Percentiles rank a stretch among this genome's conserved stretches.
phyloP scores from a whole-genome alignment of 306 rosid genomes.

The Psophocarpus tetragonolobus region DNA sequence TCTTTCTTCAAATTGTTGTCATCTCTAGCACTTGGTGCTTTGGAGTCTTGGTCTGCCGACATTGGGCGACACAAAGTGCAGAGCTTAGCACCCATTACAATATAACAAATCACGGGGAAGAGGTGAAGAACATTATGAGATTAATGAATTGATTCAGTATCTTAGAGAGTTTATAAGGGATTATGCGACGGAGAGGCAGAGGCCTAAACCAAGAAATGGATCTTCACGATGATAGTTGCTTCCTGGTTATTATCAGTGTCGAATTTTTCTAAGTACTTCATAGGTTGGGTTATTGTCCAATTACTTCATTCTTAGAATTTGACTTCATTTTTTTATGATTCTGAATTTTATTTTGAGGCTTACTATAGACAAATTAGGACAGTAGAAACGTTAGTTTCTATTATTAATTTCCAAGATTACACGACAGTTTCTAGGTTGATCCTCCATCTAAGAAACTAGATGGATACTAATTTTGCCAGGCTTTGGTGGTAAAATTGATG shows the following conservation, averaged over 20 bases:
- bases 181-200: conserved; percentile 25
- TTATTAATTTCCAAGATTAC: background rate
- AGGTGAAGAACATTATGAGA: conserved; percentile 20
- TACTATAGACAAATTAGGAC: conserved; percentile 4
- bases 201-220: conserved; percentile 24
- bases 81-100: conserved; percentile 35
- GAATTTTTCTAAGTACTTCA: conserved; percentile 17
- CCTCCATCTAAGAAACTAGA: background rate
- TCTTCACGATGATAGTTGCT: background rate
- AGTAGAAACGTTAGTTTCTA: conserved; percentile 30
- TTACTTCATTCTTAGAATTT: background rate
- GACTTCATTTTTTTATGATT: background rate
- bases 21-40: background rate
- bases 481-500: conserved; percentile 35
- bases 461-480: background rate
- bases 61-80: background rate
- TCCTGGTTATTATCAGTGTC: conserved; percentile 29
- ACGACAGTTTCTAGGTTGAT: conserved; percentile 6
- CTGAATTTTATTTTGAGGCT: background rate
- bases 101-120: background rate
- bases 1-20: background rate
- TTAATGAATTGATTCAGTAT: conserved; percentile 15
- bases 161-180: conserved; percentile 17
- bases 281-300: background rate
- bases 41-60: background rate